Evolutionary conservation across 352 stramenopile species (phyloP).

Genomic region (Phytophthora hybrid): DNA sequence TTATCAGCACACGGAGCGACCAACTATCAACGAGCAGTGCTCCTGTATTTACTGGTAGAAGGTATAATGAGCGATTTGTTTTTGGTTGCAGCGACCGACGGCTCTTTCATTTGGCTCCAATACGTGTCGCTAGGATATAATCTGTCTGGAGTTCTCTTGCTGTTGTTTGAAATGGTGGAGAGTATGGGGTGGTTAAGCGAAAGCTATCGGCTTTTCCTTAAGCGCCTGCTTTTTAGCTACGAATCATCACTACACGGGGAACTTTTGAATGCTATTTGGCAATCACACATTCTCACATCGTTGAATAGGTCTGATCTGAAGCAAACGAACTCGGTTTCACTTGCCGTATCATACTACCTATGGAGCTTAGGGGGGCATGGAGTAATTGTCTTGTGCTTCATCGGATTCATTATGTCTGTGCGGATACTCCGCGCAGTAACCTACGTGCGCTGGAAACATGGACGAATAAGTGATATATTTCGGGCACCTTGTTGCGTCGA

Average conservation of each 20-base stretch:
- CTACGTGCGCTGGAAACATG: slow-evolving; percentile 6
- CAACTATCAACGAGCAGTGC: slow-evolving; percentile 13
- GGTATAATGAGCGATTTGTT: slow-evolving; percentile 21
- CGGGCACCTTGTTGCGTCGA: slow-evolving; percentile 19
- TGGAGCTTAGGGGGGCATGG: slow-evolving; percentile 20
- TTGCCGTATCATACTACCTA: slow-evolving; percentile 16
- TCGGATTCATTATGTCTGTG: slow-evolving; percentile 21
- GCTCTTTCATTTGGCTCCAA: slow-evolving; percentile 16
- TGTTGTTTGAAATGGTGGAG: slow-evolving; percentile 8
- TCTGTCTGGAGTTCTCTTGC: slow-evolving; percentile 9
- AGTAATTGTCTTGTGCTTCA: slow-evolving; percentile 7
- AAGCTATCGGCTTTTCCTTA: slow-evolving; percentile 4
- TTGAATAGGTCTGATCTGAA: slow-evolving; percentile 13
- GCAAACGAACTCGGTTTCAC: not conserved
- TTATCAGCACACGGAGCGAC: slow-evolving; percentile 7
- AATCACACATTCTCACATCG: slow-evolving; percentile 8
- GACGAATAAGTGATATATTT: slow-evolving; percentile 5
- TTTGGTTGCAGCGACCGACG: slow-evolving; percentile 10
- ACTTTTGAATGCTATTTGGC: slow-evolving; percentile 5
- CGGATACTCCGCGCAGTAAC: slow-evolving; percentile 6
- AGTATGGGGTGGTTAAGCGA: slow-evolving; percentile 2
- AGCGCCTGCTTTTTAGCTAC: slow-evolving; percentile 13
- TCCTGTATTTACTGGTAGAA: slow-evolving; percentile 16
- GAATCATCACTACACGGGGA: slow-evolving; percentile 2
- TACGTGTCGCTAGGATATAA: slow-evolving; percentile 17